A percentile compares a stretch with the other conserved stretches of the same genome.
Conservation (phyloP, 208 protist genomes). For the Crithidia brevicula region DNA sequence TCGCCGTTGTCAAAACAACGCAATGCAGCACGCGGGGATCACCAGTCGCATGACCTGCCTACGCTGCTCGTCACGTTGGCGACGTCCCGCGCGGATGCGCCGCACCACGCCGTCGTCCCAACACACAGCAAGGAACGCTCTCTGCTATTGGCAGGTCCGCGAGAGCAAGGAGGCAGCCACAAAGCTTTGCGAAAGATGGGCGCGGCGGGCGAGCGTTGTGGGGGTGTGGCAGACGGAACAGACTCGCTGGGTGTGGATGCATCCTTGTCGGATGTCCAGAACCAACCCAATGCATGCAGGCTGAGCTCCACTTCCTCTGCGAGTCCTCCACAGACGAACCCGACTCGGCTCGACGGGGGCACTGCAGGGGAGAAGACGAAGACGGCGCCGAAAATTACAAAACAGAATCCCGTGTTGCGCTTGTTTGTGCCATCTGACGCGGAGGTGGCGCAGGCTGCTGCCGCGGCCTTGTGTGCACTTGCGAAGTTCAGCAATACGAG, state of each 20-base stretch:
- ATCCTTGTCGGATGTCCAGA: background rate
- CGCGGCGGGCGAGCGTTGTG: background rate
- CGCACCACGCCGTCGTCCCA: background rate
- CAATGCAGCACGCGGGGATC: background rate
- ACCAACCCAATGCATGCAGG: background rate
- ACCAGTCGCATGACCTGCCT: constrained; percentile 1
- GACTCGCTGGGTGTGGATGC: background rate
- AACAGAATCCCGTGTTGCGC: background rate
- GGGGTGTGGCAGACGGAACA: background rate
- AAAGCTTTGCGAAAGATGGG: background rate
- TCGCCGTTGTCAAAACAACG: background rate
- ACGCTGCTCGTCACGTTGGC: background rate
- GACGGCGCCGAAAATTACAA: background rate
- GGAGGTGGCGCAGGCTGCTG: constrained; percentile 47
- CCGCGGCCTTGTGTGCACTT: constrained; percentile 69
- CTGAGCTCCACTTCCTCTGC: background rate
- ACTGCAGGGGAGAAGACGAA: background rate
- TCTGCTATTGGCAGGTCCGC: background rate
- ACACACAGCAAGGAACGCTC: too few relatives aligned
- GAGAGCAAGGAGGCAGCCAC: background rate
- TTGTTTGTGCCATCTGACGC: constrained; percentile 27
- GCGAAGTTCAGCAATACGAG: constrained; percentile 66
- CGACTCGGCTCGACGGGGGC: background rate
- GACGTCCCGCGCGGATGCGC: background rate
- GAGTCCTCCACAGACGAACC: background rate